Percentiles rank a stretch among this genome's conserved stretches.
Conservation (phyloP, 306 rosid species). For the Castanea sativa region DNA sequence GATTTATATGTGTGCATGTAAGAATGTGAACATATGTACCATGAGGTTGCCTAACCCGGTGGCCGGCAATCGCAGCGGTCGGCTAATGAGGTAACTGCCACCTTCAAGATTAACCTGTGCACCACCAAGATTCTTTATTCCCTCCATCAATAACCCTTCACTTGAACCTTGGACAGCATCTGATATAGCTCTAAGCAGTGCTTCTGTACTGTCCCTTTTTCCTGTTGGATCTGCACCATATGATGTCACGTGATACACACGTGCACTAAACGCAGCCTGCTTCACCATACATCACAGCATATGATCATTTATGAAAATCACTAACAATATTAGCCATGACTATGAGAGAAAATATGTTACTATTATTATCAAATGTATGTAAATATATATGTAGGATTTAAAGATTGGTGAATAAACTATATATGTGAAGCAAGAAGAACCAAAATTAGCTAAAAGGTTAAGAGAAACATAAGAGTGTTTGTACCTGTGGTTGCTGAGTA, state of each 20-base stretch:
- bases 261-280: constrained; percentile 43
- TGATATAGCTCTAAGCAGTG: constrained; percentile 55
- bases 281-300: background rate
- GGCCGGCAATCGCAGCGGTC: constrained; percentile 52
- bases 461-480: background rate
- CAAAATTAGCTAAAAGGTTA: background rate
- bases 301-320: background rate
- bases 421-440: background rate
- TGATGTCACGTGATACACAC: constrained; percentile 55
- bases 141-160: constrained; percentile 50
- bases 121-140: constrained; percentile 75
- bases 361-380: too few species aligned
- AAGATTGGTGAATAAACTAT: background rate
- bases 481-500: constrained; percentile 34
- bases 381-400: too few species aligned
- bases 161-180: constrained; percentile 46
- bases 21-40: constrained; percentile 36
- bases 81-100: constrained; percentile 64
- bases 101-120: constrained; percentile 70
- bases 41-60: constrained; percentile 65
- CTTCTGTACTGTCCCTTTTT: constrained; percentile 65
- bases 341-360: background rate
- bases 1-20: too few species aligned
- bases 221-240: constrained; percentile 94
- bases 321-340: background rate